phyloP scores from a whole-genome alignment of 1,284 basidiomycete species.

The Pseudozyma thailandica region DNA sequence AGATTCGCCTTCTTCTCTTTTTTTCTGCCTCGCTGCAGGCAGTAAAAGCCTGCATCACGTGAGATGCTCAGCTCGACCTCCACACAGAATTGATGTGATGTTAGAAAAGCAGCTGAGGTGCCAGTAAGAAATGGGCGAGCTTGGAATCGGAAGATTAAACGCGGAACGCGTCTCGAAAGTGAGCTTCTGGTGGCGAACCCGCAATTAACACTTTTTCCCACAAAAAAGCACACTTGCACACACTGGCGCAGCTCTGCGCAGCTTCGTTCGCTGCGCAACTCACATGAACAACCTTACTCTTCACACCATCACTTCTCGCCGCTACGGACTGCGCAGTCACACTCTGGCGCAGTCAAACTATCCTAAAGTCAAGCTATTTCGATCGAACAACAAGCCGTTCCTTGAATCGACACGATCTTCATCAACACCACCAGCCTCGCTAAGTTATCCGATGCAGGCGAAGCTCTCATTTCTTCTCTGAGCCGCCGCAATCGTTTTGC shows the following conservation, averaged over 20 bases:
- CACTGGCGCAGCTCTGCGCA: too few species aligned
- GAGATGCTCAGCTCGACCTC: conserved; percentile 33
- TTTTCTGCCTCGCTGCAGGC: conserved; percentile 1
- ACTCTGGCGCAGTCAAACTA: too few species aligned
- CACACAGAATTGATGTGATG: conserved; percentile 22
- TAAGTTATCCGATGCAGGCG: too few species aligned
- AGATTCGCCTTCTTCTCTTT: too few species aligned
- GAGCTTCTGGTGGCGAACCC: conserved; percentile 20
- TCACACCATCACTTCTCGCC: not conserved
- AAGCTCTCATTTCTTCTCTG: too few species aligned
- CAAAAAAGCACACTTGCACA: conserved; percentile 12
- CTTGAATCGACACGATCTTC: too few species aligned
- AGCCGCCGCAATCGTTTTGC: too few species aligned
- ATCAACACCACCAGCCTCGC: too few species aligned
- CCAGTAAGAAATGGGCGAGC: not conserved
- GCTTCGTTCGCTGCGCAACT: conserved; percentile 1
- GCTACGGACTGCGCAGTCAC: too few species aligned
- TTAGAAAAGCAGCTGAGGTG: not conserved
- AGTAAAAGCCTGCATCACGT: conserved; percentile 21
- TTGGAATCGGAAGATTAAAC: not conserved
- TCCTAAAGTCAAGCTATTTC: too few species aligned
- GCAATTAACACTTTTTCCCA: conserved; percentile 30
- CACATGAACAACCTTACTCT: not conserved
- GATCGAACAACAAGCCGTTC: too few species aligned
- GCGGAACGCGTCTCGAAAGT: conserved; percentile 34